Evolutionary conservation across 257 asterid genomes (phyloP).

Genomic region (Craterostigma plantagineum): DNA sequence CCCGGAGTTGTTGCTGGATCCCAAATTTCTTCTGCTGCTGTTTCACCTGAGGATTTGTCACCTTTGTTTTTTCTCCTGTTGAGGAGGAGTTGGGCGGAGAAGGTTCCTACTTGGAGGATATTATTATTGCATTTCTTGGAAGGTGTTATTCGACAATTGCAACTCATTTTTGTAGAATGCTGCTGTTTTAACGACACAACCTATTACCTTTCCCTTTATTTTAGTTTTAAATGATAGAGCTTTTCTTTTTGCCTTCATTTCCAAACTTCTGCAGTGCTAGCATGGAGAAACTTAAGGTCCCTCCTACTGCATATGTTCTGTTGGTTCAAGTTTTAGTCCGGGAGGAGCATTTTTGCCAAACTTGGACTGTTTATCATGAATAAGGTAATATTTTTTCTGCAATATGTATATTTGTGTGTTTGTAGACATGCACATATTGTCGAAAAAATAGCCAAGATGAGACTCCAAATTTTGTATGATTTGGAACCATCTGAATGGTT

Average conservation of each 20-base stretch:
- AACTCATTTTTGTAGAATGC: background rate
- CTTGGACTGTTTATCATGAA: conserved; percentile 59
- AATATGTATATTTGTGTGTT: conserved; percentile 4
- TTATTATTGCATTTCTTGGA: conserved; percentile 72
- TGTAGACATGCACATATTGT: background rate
- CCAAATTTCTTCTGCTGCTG: conserved; percentile 60
- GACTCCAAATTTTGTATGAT: background rate
- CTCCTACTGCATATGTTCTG: conserved; percentile 46
- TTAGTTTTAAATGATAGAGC: background rate
- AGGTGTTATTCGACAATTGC: conserved; percentile 29
- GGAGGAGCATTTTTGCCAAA: conserved; percentile 56
- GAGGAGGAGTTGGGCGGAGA: conserved; percentile 93
- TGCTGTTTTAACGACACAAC: background rate
- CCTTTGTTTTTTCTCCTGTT: conserved; percentile 43
- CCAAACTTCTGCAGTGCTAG: conserved; percentile 40
- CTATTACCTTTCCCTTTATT: background rate
- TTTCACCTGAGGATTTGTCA: conserved; percentile 52
- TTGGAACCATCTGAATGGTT: conserved; percentile 1
- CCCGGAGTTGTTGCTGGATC: conserved; percentile 30
- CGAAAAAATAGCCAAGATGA: background rate
- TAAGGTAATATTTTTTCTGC: conserved; percentile 33
- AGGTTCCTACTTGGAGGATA: conserved; percentile 63
- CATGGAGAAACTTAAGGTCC: conserved; percentile 57
- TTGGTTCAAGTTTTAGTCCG: conserved; percentile 71
- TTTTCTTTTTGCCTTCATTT: conserved; percentile 8